Conservation (phyloP, 306 rosid species). For the Trichosanthes truncata region DNA sequence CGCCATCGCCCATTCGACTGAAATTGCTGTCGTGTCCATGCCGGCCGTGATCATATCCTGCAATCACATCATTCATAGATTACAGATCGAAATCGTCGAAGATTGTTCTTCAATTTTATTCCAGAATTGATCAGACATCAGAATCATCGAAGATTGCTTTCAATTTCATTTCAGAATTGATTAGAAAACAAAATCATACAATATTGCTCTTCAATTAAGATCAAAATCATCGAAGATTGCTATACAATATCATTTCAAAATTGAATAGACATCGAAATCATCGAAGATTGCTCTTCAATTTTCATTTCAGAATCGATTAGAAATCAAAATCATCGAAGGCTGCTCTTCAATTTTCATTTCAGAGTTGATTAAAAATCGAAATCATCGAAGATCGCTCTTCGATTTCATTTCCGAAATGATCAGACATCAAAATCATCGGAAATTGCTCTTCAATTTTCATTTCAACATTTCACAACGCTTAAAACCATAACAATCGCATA, state of each 20-base stretch:
- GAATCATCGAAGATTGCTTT: not conserved
- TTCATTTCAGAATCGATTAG: too few relatives aligned
- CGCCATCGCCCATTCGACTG: slow-evolving; percentile 89
- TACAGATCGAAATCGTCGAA: not conserved
- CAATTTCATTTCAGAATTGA: not conserved
- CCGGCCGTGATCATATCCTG: slow-evolving; percentile 95
- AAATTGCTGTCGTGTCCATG: slow-evolving; percentile 66
- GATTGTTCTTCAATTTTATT: not conserved
- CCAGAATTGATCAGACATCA: too few relatives aligned
- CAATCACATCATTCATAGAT: not conserved
- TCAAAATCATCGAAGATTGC: too few relatives aligned
- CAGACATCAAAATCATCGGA: not conserved
- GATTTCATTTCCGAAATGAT: too few relatives aligned
- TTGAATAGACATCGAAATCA: not conserved
- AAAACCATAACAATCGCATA: not conserved
- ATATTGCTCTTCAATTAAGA: not conserved
- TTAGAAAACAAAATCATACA: not conserved
- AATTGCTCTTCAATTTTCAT: not conserved
- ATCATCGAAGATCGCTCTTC: not conserved
- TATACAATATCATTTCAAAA: too few relatives aligned
- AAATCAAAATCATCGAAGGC: not conserved
- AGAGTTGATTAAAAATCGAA: not conserved
- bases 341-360: not conserved
- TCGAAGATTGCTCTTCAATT: not conserved
- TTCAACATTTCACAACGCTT: not conserved